These are phyloP conservation scores for Wallacemonas collosoma DNA, from an alignment of 208 protist species.

Conservation along the genomic window DNA sequence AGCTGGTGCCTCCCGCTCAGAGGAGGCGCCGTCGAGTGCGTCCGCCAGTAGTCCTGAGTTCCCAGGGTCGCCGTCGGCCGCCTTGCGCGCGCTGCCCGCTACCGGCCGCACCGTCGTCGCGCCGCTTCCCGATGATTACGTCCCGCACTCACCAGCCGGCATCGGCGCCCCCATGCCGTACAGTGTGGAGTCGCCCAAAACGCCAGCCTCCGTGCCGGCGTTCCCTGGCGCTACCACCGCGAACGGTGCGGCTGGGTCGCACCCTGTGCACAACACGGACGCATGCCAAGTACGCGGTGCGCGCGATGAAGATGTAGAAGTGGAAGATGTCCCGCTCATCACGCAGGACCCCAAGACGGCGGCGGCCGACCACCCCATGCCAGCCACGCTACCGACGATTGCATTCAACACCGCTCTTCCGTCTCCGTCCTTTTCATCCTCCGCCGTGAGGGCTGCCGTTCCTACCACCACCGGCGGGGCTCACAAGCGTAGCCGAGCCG, in stretches of 20 bases:
- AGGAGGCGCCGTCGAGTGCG: too few species aligned
- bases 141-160: neutral
- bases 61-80: neutral
- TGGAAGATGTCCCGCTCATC: neutral
- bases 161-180: neutral
- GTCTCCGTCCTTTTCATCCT: neutral
- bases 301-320: neutral
- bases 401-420: neutral
- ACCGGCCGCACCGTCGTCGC: neutral
- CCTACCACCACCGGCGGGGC: too few species aligned
- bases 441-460: too few species aligned
- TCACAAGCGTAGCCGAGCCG: neutral
- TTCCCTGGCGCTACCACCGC: neutral
- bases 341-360: too few species aligned
- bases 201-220: neutral
- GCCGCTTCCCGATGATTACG: conserved; percentile 17
- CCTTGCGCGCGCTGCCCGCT: conserved; percentile 4
- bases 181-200: conserved; percentile 16
- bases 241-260: neutral
- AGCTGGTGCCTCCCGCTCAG: too few species aligned
- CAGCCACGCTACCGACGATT: neutral
- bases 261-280: too few species aligned
- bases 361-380: too few species aligned
- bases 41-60: too few species aligned
- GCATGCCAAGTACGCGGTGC: too few species aligned